Base-by-base conservation (phyloP, 805 yeast species). In the Monosporozyma yasuniensis region DNA sequence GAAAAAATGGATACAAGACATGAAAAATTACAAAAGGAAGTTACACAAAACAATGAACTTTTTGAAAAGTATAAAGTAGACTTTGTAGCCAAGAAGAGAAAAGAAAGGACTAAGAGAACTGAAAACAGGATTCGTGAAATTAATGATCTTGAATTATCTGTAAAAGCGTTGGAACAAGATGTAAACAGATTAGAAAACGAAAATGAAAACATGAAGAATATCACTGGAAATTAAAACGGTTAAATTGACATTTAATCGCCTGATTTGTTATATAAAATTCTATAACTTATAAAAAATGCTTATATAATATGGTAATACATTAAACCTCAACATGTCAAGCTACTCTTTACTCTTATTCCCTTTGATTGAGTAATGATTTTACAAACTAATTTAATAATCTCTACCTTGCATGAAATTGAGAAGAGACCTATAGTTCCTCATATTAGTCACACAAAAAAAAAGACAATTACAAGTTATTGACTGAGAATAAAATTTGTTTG, bases 161-260 rank as follows among this genome's bases (percentile, higher is more conserved):
- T 61, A n/a, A 65, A 64, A 51, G 68, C 62, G 3, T 48, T 65
- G 30, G 69, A 65, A 47, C 69, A 65, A 53, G 68, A 65, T 50
- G 58, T 65, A 39, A 59, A 60, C 44, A 56, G 69, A 22, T 48
- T 64, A 4, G 67, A 64, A 47, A 52, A 53, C 14, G 69, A 62
- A 45, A 64, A 64, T 47, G 61, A 58, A 18, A 60, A 54, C 42
- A 54, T 61, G 53, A 14, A 38, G 25, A 4, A 21, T 19, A 39
- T 39, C 4, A 21, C 16, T 10, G 42, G 28, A 12, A 21, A 21
- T 22, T 39, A 39, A 8, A 21, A 21, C 8, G 27, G 8, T 8
- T 25, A 25, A n/a, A n/a, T n/a, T n/a, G n/a, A n/a, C n/a, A n/a
- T n/a, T n/a, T n/a, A n/a, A n/a, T 25, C 27, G 8, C 27, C 8